Percentiles rank a stretch among this genome's conserved stretches.
These are phyloP conservation scores for Rhodotorula taiwanensis DNA, from an alignment of 768 basidiomycete genomes.

Conservation along the genomic window DNA sequence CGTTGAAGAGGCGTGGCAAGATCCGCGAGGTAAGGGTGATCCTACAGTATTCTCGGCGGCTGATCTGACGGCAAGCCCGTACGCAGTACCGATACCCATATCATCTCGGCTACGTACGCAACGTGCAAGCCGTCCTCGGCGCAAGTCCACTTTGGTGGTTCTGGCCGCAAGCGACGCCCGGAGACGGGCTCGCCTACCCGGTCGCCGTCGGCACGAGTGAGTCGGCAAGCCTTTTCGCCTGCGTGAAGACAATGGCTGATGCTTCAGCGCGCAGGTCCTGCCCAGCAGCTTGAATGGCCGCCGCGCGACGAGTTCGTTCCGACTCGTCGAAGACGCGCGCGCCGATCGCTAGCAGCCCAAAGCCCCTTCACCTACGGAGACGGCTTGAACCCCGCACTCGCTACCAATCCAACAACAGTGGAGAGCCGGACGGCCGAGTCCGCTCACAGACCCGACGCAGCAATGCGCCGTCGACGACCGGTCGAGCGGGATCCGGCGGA, in stretches of 20 bases:
- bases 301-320: slow-evolving; percentile 34
- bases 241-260: no score
- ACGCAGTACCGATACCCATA: slow-evolving; percentile 83
- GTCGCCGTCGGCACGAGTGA: slow-evolving; percentile 52
- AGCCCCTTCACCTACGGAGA: slow-evolving; percentile 46
- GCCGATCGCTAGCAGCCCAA: no score
- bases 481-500: background rate
- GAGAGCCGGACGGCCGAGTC: no score
- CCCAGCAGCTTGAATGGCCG: slow-evolving; percentile 39
- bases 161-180: slow-evolving; percentile 62
- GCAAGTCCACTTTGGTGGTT: slow-evolving; percentile 71
- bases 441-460: no score
- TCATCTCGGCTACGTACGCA: slow-evolving; percentile 66
- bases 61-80: background rate
- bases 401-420: no score
- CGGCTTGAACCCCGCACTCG: slow-evolving; percentile 44
- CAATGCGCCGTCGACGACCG: no score
- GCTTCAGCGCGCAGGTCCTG: background rate
- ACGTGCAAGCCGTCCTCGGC: slow-evolving; percentile 73
- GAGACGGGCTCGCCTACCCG: slow-evolving; percentile 70
- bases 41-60: slow-evolving; percentile 6
- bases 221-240: slow-evolving; percentile 8
- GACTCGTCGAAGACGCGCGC: background rate
- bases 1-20: slow-evolving; percentile 73
- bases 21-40: slow-evolving; percentile 59